phyloP scores from a whole-genome alignment of 306 rosid species.

The Coriaria nepalensis region DNA sequence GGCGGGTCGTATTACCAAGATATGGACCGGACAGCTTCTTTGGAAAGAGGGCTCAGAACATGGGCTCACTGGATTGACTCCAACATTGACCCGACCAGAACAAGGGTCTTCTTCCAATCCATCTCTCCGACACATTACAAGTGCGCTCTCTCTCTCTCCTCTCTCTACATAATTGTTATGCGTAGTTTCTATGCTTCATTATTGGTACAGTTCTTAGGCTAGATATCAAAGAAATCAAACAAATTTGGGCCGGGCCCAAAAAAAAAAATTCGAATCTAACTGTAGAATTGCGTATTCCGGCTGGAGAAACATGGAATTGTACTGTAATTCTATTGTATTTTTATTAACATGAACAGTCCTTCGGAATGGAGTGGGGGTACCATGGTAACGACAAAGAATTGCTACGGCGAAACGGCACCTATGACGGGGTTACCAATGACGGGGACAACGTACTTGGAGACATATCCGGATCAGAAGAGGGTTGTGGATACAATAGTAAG shows the following conservation, averaged over 20 bases:
- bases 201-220: too few species aligned
- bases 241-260: too few species aligned
- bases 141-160: conserved; percentile 29
- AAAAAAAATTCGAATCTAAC: too few species aligned
- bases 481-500: conserved; percentile 56
- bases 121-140: conserved; percentile 80
- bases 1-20: conserved; percentile 63
- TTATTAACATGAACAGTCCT: conserved; percentile 33
- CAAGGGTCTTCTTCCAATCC: conserved; percentile 63
- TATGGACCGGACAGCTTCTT: conserved; percentile 80
- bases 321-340: conserved; percentile 11
- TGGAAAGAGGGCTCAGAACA: conserved; percentile 69
- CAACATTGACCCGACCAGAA: conserved; percentile 48
- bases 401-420: conserved; percentile 76
- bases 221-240: too few species aligned
- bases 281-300: too few species aligned
- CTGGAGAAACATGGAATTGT: too few species aligned
- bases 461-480: conserved; percentile 65
- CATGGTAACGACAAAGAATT: conserved; percentile 39
- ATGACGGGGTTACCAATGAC: conserved; percentile 26
- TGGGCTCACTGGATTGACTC: conserved; percentile 91
- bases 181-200: too few species aligned
- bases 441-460: conserved; percentile 29
- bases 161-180: not conserved
- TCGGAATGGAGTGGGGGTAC: conserved; percentile 49